phyloP scores from a whole-genome alignment of 179 eudicot genomes.

The Silene vulgaris region DNA sequence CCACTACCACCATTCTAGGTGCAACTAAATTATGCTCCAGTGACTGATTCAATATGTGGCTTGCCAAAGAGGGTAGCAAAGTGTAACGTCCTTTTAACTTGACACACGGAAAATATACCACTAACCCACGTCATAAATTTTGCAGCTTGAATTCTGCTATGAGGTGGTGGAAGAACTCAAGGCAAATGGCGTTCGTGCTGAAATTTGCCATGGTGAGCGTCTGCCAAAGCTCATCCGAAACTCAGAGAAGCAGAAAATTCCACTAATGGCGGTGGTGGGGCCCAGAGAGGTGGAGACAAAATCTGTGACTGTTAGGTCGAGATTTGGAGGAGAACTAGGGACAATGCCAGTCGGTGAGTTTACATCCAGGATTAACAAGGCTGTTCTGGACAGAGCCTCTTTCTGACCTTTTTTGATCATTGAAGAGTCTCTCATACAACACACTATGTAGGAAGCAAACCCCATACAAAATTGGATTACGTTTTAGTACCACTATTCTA shows the following conservation, averaged over 20 bases:
- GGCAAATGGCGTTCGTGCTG: constrained; percentile 66
- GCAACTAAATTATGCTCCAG: too few relatives aligned
- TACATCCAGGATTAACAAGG: constrained; percentile 43
- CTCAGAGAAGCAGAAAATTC: constrained; percentile 85
- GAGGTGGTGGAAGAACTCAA: constrained; percentile 53
- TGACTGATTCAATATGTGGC: too few relatives aligned
- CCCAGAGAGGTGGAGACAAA: constrained; percentile 74
- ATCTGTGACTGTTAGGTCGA: constrained; percentile 78
- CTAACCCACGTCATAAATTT: not conserved
- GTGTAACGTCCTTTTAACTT: not conserved
- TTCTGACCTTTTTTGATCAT: constrained; percentile 30
- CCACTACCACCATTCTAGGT: too few relatives aligned
- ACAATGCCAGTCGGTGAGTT: constrained; percentile 60
- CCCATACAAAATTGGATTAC: constrained; percentile 7
- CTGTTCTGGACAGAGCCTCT: constrained; percentile 50
- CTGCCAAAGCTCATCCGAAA: constrained; percentile 79
- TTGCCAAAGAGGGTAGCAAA: not conserved
- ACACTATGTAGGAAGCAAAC: not conserved
- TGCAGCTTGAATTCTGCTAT: constrained; percentile 66
- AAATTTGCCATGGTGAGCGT: constrained; percentile 86
- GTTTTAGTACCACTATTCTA: not conserved
- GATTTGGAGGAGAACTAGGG: constrained; percentile 83
- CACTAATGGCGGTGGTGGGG: constrained; percentile 88
- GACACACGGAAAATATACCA: not conserved
- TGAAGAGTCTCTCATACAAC: not conserved